Percentiles rank a stretch among this genome's conserved stretches.
phyloP scores from a whole-genome alignment of 306 rosid genomes.

The Pyrus betulifolia region DNA sequence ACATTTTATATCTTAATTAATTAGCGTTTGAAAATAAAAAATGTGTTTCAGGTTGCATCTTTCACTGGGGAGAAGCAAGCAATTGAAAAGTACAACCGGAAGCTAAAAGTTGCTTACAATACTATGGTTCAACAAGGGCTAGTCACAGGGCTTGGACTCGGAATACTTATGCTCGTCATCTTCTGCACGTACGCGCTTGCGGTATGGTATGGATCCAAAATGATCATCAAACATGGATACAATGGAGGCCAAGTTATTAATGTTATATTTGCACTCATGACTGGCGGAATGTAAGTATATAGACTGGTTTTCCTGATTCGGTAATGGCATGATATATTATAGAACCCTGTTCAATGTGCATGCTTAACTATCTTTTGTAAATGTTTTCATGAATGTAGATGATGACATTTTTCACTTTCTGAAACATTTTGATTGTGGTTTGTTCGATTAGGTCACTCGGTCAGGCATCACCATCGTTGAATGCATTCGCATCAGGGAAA shows the following conservation, averaged over 20 bases:
- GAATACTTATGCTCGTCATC: slow-evolving; percentile 27
- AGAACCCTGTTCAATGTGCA: not conserved
- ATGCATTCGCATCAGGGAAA: slow-evolving; percentile 78
- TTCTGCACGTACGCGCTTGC: slow-evolving; percentile 80
- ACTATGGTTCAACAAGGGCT: slow-evolving; percentile 55
- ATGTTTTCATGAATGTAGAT: not conserved
- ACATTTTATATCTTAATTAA: too few species aligned
- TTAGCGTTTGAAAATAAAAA: not conserved
- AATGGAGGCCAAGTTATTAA: slow-evolving; percentile 68
- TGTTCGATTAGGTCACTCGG: slow-evolving; percentile 51
- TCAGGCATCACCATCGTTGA: slow-evolving; percentile 67
- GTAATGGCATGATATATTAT: not conserved
- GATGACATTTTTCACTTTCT: not conserved
- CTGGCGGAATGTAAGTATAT: slow-evolving; percentile 77
- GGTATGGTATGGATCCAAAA: slow-evolving; percentile 76
- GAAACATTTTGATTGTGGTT: not conserved
- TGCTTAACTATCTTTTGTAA: not conserved
- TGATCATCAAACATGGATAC: slow-evolving; percentile 56
- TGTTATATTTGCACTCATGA: slow-evolving; percentile 62
- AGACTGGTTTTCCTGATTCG: not conserved
- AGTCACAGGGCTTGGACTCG: slow-evolving; percentile 58
- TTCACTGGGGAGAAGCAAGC: slow-evolving; percentile 84
- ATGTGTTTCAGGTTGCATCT: slow-evolving; percentile 53
- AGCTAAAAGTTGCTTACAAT: slow-evolving; percentile 50
- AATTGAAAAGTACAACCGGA: slow-evolving; percentile 47